Base-by-base conservation (phyloP, 2,329 filamentous ascomycete species). In the Monilinia laxa region DNA sequence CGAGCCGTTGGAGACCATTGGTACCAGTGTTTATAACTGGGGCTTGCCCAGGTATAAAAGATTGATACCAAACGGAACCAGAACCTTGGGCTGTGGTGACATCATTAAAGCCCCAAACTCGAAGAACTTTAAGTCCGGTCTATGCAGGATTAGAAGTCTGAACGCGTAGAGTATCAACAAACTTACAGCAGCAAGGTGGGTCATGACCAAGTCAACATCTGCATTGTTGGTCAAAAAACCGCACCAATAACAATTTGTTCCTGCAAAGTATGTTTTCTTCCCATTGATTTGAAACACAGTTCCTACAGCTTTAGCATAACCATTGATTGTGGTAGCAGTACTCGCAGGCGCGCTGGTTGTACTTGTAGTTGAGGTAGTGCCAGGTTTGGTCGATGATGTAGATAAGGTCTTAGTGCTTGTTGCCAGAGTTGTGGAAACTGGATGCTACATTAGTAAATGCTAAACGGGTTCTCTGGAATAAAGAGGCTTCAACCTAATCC, bases 61-160 rank as follows among this genome's bases (percentile, higher is more conserved):
- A 73, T 70, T 82, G 80, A 71, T 75, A 82, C 70, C 78, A 81
- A 9, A 85, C 81, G 12, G 67, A 70, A 1, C 78, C 80, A 16
- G 78, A 78, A 1, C 76, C 68, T 3, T 77, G 74, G 5, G 78
- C 78, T 14, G 78, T 68, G 1, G 76, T 75, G 18, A 85, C 83
- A 70, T 87, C 84, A 76, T 87, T 87, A 78, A 88, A 88, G 4
- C 85, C 85, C 86, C 86, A 88, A 54, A 87, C 80, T 20, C 87
- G 81, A 38, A 88, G 79, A 66, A 88, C 83, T 74, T 85, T 86
- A 62, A 87, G 80, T 0, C 84, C 84, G 2, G 84, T 81, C 72
- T 73, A 28, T 23, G 7, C 40, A 5, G 47, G 9, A 49, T 64
- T 55, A 45, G 54, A 20, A 3, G 5, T 4, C 47, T n/a, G 2